Percentiles rank a stretch among this genome's conserved stretches.
phyloP scores from a whole-genome alignment of 2,329 filamentous ascomycete genomes.

The Dactylellina leptospora region DNA sequence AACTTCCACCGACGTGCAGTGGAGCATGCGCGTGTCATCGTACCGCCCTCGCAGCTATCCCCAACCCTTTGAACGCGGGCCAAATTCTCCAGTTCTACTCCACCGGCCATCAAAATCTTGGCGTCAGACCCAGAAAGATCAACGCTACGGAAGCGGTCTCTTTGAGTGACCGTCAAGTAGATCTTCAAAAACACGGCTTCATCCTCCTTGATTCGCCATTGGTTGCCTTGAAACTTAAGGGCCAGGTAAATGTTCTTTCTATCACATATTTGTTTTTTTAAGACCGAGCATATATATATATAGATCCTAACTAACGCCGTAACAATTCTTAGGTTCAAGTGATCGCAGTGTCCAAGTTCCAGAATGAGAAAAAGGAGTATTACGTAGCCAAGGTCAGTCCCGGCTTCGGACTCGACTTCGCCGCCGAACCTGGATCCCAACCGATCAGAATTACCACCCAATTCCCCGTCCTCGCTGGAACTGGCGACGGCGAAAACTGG shows the following conservation, averaged over 20 bases:
- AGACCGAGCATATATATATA: background rate
- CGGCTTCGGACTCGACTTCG: background rate
- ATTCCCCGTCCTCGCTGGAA: constrained; percentile 8
- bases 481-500: background rate
- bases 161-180: background rate
- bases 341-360: background rate
- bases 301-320: background rate
- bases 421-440: background rate
- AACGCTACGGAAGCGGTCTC: background rate
- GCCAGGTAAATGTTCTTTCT: background rate
- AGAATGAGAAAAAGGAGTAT: background rate
- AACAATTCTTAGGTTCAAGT: background rate
- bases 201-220: background rate
- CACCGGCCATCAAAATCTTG: constrained; percentile 4
- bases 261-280: background rate
- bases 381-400: background rate
- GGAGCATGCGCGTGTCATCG: background rate
- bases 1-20: background rate
- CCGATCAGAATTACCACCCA: background rate
- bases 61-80: background rate
- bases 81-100: constrained; percentile 6
- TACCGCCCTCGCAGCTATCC: background rate
- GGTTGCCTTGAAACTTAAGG: constrained; percentile 6
- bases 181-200: background rate
- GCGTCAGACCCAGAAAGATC: background rate